phyloP scores from a whole-genome alignment of 371 early-diverging fungal genomes.

The Apophysomyces ossiformis region DNA sequence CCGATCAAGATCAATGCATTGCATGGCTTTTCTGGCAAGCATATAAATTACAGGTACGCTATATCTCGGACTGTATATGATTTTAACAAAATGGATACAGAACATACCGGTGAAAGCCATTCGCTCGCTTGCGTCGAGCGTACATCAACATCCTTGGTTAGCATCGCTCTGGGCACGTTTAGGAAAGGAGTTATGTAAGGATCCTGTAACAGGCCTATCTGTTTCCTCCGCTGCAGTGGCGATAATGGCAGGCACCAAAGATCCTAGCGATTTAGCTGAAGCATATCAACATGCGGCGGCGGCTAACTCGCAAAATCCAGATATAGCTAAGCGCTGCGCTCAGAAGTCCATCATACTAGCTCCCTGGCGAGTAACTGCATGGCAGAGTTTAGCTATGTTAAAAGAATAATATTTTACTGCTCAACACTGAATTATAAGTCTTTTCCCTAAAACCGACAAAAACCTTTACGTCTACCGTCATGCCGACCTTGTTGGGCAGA shows the following conservation, averaged over 20 bases:
- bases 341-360: conserved; percentile 58
- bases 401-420: conserved; percentile 5
- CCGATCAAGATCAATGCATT: conserved; percentile 42
- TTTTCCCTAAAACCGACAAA: too few relatives aligned
- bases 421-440: too few relatives aligned
- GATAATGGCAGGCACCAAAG: conserved; percentile 35
- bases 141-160: conserved; percentile 48
- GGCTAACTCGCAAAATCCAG: conserved; percentile 10
- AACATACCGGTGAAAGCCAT: conserved; percentile 16
- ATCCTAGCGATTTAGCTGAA: conserved; percentile 20
- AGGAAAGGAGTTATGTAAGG: conserved; percentile 26
- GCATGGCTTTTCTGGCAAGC: conserved; percentile 42
- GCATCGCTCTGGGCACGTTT: conserved; percentile 42
- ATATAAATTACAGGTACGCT: conserved; percentile 39
- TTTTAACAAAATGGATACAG: conserved; percentile 1
- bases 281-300: conserved; percentile 48
- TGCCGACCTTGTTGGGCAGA: too few relatives aligned
- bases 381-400: conserved; percentile 37
- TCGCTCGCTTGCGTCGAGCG: conserved; percentile 36
- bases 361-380: conserved; percentile 57
- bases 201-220: conserved; percentile 17
- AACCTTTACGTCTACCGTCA: too few relatives aligned
- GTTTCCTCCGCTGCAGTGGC: conserved; percentile 37
- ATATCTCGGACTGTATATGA: conserved; percentile 15
- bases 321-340: conserved; percentile 34